Percentiles rank a stretch among this genome's conserved stretches.
Conservation (phyloP, 164 flowering plant species). For the Kalanchoe fedtschenkoi region DNA sequence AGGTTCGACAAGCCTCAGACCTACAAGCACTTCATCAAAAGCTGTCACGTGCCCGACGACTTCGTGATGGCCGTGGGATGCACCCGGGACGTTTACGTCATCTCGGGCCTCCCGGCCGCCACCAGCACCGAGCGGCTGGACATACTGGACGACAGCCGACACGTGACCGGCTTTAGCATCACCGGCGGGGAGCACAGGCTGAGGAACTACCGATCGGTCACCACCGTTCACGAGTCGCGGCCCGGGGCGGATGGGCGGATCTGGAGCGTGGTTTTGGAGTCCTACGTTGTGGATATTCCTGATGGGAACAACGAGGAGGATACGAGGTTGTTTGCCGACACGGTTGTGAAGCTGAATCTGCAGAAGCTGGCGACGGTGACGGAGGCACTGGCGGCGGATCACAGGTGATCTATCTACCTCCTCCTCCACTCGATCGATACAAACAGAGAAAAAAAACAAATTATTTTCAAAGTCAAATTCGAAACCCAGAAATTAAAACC, state of each 20-base stretch:
- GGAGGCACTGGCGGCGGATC: constrained; percentile 21
- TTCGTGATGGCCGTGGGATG: constrained; percentile 47
- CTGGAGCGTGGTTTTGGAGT: constrained; percentile 74
- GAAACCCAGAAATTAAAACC: too few relatives aligned
- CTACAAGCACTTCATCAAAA: constrained; percentile 95
- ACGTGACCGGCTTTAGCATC: constrained; percentile 67
- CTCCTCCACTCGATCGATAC: too few relatives aligned
- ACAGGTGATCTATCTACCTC: too few relatives aligned
- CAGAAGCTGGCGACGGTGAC: constrained; percentile 60
- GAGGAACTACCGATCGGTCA: constrained; percentile 69
- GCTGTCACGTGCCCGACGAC: constrained; percentile 41
- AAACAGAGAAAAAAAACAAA: too few relatives aligned
- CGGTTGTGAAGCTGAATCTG: constrained; percentile 60
- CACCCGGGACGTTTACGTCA: constrained; percentile 74
- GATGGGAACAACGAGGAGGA: constrained; percentile 71
- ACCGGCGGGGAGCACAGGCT: constrained; percentile 90
- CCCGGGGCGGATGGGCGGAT: constrained; percentile 27
- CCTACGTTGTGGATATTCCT: constrained; percentile 83
- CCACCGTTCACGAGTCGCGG: constrained; percentile 45
- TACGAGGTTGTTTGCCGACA: constrained; percentile 68
- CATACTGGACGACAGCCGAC: constrained; percentile 23
- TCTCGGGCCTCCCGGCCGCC: constrained; percentile 76
- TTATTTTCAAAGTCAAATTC: too few relatives aligned
- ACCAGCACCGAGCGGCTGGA: constrained; percentile 30
- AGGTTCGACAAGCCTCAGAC: constrained; percentile 78